Evolutionary conservation across 352 stramenopile species (phyloP).

Genomic region (Pythium myriotylum): DNA sequence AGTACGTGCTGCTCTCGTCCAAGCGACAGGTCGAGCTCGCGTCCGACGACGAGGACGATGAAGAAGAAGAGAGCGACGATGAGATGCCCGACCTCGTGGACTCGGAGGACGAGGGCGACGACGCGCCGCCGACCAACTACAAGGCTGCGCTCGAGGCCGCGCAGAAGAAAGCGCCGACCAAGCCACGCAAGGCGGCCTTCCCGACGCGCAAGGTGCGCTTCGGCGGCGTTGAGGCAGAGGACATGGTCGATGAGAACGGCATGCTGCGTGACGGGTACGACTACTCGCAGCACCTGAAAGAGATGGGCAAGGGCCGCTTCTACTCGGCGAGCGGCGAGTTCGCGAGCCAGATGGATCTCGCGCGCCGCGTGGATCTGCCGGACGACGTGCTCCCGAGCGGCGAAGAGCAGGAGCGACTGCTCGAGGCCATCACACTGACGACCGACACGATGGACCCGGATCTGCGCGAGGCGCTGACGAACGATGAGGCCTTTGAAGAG

Average conservation of each 20-base stretch:
- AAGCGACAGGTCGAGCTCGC: conserved; percentile 64
- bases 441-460: conserved; percentile 89
- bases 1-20: conserved; percentile 81
- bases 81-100: conserved; percentile 28
- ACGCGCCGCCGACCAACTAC: conserved; percentile 15
- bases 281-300: conserved; percentile 92
- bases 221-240: conserved; percentile 59
- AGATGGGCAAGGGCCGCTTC: conserved; percentile 87
- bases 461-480: conserved; percentile 80
- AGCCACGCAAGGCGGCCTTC: conserved; percentile 34
- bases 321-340: conserved; percentile 79
- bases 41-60: conserved; percentile 54
- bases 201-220: conserved; percentile 69
- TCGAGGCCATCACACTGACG: conserved; percentile 83
- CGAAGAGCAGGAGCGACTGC: conserved; percentile 75
- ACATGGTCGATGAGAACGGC: conserved; percentile 87
- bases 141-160: conserved; percentile 15
- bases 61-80: conserved; percentile 29
- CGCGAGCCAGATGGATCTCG: conserved; percentile 55
- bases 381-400: conserved; percentile 67
- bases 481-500: conserved; percentile 84
- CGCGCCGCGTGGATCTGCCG: conserved; percentile 62
- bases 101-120: conserved; percentile 22
- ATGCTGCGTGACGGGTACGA: conserved; percentile 93
- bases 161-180: conserved; percentile 15